These are phyloP conservation scores for Cladorrhinum samala DNA, from an alignment of 495 filamentous ascomycete species.

Conservation along the genomic window DNA sequence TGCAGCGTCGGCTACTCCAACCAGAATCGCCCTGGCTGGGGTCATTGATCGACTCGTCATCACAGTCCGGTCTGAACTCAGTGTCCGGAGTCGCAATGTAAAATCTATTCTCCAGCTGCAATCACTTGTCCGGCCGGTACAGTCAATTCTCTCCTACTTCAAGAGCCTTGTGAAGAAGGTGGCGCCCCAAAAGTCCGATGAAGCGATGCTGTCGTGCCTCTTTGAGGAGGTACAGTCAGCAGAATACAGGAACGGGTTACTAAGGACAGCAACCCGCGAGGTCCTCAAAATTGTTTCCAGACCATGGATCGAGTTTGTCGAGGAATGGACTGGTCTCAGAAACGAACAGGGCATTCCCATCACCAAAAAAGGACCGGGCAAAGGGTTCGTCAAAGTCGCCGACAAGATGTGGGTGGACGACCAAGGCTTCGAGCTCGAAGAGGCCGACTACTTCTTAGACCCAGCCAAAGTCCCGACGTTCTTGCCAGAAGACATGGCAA, in stretches of 20 bases:
- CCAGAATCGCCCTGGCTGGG: slow-evolving; percentile 56
- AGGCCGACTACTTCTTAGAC: slow-evolving; percentile 55
- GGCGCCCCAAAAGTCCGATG: slow-evolving; percentile 52
- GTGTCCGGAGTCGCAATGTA: slow-evolving; percentile 31
- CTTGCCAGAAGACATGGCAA: slow-evolving; percentile 56
- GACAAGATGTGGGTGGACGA: slow-evolving; percentile 51
- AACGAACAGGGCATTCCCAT: slow-evolving; percentile 46
- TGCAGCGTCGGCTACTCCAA: slow-evolving; percentile 37
- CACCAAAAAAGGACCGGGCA: slow-evolving; percentile 38
- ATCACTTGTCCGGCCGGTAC: slow-evolving; percentile 54
- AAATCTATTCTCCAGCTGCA: slow-evolving; percentile 65
- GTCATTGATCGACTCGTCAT: slow-evolving; percentile 50
- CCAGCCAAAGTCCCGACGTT: slow-evolving; percentile 59
- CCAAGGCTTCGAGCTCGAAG: slow-evolving; percentile 43
- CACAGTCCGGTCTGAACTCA: slow-evolving; percentile 51
- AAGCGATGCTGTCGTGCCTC: slow-evolving; percentile 61
- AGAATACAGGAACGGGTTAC: slow-evolving; percentile 55
- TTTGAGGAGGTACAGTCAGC: slow-evolving; percentile 57
- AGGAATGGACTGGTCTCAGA: slow-evolving; percentile 72
- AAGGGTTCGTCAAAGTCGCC: slow-evolving; percentile 57
- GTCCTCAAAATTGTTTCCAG: slow-evolving; percentile 56
- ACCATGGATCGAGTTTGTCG: slow-evolving; percentile 67
- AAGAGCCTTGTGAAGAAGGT: slow-evolving; percentile 51
- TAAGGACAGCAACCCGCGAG: slow-evolving; percentile 59
- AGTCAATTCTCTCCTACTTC: slow-evolving; percentile 57